Evolutionary conservation across 805 yeast species (phyloP), one percentile per base, ranked within the genome.

Genomic region (Candida hungchunana): DNA sequence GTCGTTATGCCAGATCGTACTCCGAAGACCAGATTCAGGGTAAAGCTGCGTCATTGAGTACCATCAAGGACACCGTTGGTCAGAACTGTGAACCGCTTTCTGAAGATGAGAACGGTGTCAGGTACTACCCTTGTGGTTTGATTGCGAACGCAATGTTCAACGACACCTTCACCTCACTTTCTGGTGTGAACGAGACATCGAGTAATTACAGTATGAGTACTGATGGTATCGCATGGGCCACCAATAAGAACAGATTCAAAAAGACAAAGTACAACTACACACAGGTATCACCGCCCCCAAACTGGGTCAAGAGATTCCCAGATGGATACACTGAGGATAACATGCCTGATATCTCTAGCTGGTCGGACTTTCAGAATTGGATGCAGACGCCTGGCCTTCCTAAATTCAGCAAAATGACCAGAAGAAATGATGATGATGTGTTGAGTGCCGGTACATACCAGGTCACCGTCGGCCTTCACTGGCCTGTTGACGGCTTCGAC

Each of bases 1-100:
- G 98, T 51, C 85, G 95, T 51, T 93, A 84, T 58, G 97, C 90
- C 25, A 77, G 79, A 47, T 82, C 95, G 17, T 87, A 77, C 59
- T 89, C 88, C 61, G 85, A 87, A 64, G 76, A 75, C 39, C 98
- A 90, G 64, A 60, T 90, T 29, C 75, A 77, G 36, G 98, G 98
- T 9, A 56, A 75, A 20, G 81, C 82, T 5, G 82, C 86, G 7
- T 48, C 79, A 0, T 64, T 69, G 16, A 61, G 58, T 22, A 69
- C 62, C 26, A 64, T 90, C 17, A 73, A 71, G 45, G 63, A 67
- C 37, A 61, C 62, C 16, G 69, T 66, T 20, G 73, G 73, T 37
- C 62, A 64, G 34, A 71, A 71, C 43, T 83, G 94, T 66, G 73
- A 79, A 52, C 88, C 89, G 9, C 59, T 83, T 43, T 70, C 75